These are phyloP conservation scores for Orobanche coerulescens DNA, from an alignment of 257 asterid genomes.

Conservation along the genomic window DNA sequence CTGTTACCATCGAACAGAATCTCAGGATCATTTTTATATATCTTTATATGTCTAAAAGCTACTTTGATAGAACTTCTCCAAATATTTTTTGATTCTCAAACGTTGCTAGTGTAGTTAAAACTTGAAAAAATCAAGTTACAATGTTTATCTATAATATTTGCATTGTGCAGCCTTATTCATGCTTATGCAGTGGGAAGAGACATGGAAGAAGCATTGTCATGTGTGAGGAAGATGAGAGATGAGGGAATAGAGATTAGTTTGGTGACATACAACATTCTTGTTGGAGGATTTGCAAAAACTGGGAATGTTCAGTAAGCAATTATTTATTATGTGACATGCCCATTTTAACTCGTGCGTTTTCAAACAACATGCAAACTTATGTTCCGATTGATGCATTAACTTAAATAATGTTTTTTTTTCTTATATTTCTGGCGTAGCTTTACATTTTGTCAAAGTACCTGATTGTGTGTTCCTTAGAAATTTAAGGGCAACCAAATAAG, in stretches of 20 bases:
- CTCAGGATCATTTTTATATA: slow-evolving; percentile 6
- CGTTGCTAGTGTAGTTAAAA: neutral
- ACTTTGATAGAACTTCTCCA: neutral
- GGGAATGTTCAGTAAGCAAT: slow-evolving; percentile 68
- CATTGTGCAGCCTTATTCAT: slow-evolving; percentile 76
- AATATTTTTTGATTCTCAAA: neutral
- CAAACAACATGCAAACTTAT: neutral
- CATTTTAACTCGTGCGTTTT: slow-evolving; percentile 1
- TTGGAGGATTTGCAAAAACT: slow-evolving; percentile 77
- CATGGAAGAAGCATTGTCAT: slow-evolving; percentile 95
- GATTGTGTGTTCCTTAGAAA: neutral
- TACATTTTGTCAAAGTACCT: slow-evolving; percentile 1
- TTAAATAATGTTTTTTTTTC: neutral
- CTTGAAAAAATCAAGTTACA: neutral
- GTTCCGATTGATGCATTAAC: neutral
- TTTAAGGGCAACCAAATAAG: too few relatives aligned
- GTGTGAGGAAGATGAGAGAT: slow-evolving; percentile 78
- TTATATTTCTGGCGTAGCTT: neutral
- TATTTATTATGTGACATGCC: neutral
- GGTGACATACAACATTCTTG: slow-evolving; percentile 87
- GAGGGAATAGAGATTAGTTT: slow-evolving; percentile 85
- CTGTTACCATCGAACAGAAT: slow-evolving; percentile 6
- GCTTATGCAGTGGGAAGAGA: slow-evolving; percentile 95
- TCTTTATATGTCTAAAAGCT: slow-evolving; percentile 1
- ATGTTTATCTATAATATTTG: slow-evolving; percentile 14